Evolutionary conservation across 1,139 yeast species (phyloP).

Genomic region (Oligophagozyma castellii): DNA sequence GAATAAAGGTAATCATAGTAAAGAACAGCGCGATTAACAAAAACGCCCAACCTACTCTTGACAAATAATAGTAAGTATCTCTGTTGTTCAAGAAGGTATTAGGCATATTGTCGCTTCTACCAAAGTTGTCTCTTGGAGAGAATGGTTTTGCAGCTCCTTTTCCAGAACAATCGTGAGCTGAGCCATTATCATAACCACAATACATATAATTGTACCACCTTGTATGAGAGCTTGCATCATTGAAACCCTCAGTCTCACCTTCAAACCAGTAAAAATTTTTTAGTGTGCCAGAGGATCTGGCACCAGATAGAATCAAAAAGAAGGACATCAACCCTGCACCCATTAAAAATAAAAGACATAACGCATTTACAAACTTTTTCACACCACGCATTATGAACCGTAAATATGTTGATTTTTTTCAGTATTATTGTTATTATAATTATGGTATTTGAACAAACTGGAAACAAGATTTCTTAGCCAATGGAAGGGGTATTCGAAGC

Average conservation of each 20-base stretch:
- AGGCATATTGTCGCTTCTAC: slow-evolving; percentile 39
- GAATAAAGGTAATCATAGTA: slow-evolving; percentile 32
- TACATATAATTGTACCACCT: slow-evolving; percentile 64
- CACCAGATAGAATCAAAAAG: slow-evolving; percentile 54
- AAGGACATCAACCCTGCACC: slow-evolving; percentile 39
- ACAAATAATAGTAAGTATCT: slow-evolving; percentile 43
- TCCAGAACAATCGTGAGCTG: slow-evolving; percentile 10
- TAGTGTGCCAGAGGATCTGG: slow-evolving; percentile 33
- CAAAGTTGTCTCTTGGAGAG: slow-evolving; percentile 61
- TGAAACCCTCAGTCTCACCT: slow-evolving; percentile 48
- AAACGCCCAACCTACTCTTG: slow-evolving; percentile 60
- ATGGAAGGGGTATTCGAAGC: no score
- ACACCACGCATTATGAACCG: background rate
- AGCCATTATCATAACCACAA: slow-evolving; percentile 37
- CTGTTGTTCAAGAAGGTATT: slow-evolving; percentile 33
- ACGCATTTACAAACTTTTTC: slow-evolving; percentile 17
- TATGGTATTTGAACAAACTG: no score
- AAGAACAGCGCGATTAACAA: slow-evolving; percentile 46
- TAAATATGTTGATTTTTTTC: no score
- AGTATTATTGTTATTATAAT: no score
- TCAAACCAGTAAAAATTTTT: slow-evolving; percentile 55
- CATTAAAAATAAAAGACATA: slow-evolving; percentile 21
- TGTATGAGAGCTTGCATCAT: slow-evolving; percentile 33
- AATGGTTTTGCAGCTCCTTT: slow-evolving; percentile 40
- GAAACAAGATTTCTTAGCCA: no score